These are phyloP conservation scores for Digitaria exilis DNA, from an alignment of 202 grass and related monocot genomes.

Conservation along the genomic window DNA sequence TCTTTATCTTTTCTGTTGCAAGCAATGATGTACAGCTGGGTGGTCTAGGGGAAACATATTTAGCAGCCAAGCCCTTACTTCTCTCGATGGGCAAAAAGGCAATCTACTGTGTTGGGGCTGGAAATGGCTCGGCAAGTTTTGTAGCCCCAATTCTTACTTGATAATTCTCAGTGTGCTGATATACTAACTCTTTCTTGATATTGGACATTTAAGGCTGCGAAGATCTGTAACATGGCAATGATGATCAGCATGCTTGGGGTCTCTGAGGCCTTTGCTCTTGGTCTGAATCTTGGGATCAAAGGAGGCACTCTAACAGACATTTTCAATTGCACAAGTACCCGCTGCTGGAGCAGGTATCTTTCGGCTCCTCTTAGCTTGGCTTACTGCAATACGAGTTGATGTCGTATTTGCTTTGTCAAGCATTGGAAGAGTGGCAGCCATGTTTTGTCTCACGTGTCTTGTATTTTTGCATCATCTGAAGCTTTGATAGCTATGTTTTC, in stretches of 20 bases:
- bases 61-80: constrained; percentile 83
- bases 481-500: constrained; percentile 18
- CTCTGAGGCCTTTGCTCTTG: constrained; percentile 88
- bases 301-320: constrained; percentile 74
- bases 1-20: constrained; percentile 33
- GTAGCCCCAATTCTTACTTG: constrained; percentile 9
- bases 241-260: constrained; percentile 90
- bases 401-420: neutral
- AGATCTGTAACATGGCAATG: constrained; percentile 97
- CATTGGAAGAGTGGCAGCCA: neutral
- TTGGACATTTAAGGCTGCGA: constrained; percentile 71
- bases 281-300: constrained; percentile 85
- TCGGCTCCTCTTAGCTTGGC: constrained; percentile 6
- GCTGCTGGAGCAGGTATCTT: constrained; percentile 97
- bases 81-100: constrained; percentile 75
- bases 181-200: constrained; percentile 6
- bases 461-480: constrained; percentile 28
- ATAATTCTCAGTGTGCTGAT: neutral
- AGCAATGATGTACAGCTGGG: constrained; percentile 63
- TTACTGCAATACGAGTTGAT: neutral
- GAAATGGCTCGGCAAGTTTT: constrained; percentile 83
- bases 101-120: constrained; percentile 81
- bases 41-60: constrained; percentile 80
- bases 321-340: constrained; percentile 93
- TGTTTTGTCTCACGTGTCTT: no score